Base-by-base conservation (phyloP, 805 yeast species). In the Grigorovia transvaalensis region DNA sequence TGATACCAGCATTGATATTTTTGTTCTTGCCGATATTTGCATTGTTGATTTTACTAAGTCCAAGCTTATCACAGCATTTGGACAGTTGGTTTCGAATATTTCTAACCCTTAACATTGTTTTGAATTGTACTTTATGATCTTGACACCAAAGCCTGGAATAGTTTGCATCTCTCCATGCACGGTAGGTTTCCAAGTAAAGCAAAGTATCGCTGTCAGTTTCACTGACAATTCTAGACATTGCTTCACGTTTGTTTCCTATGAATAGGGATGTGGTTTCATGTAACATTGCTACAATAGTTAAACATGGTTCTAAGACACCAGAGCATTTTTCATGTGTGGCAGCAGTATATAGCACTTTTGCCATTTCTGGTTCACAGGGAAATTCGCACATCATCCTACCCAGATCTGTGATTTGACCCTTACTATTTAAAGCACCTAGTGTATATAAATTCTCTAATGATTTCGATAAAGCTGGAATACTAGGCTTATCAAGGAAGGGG, bases 401-500 rank as follows among this genome's bases (percentile, higher is more conserved):
- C 1, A 82, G 62, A 47, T 78, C 72, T 0, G 98, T 91, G 43
- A 93, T 70, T 49, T 78, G 74, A 0, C 98, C 99, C 51, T 77
- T 76, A 9, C 83, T 81, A 58, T 86, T 88, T 51, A 93, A 69
- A 0, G 97, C 98, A 0, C 96, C 95, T 9, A 93, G 67, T 0
- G 90, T 82, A 65, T 88, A 91, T n/a, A 93, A 70, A 49, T 86
- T 76, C 55, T 88, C 93, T 41, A 91, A 69, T 0, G 96, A 84
- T 50, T 82, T 80, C 13, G 85, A 77, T 58, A 95, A 70, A 0
- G 93, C 73, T 33, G 81, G 82, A 1, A 82, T 71, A 2, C 87
- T 79, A 1, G 99, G 99, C 8, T 88, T 80, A 62, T 93, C 99
- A 82, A 93, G 78, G 60, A 93, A 88, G 50, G 91, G 96, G 64